Conservation (phyloP, 768 basidiomycete genomes). For the Leucosporidium yakuticum region DNA sequence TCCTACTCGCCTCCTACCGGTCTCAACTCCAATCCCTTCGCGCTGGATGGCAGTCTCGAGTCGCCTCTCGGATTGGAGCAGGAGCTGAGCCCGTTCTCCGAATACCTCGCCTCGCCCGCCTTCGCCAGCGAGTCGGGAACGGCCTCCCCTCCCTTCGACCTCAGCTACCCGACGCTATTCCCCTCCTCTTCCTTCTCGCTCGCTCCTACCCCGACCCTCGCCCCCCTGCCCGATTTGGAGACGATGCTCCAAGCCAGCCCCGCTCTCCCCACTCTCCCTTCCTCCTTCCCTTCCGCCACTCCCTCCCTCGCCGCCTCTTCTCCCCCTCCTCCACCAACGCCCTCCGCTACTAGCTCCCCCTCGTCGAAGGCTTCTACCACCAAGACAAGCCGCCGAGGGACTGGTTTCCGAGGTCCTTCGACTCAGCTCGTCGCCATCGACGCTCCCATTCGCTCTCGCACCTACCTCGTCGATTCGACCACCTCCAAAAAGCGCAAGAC, state of each 20-base stretch:
- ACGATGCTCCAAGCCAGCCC: no score
- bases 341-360: background rate
- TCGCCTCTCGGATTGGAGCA: background rate
- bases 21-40: background rate
- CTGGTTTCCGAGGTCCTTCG: constrained; percentile 13
- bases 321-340: background rate
- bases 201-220: background rate
- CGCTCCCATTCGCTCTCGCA: constrained; percentile 72
- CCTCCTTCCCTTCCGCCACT: background rate
- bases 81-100: background rate
- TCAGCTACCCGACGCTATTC: background rate
- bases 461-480: constrained; percentile 63
- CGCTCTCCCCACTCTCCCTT: background rate
- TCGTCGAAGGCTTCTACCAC: background rate
- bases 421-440: constrained; percentile 53
- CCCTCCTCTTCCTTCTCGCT: background rate
- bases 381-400: background rate
- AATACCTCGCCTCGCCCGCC: background rate
- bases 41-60: background rate
- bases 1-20: no score
- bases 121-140: background rate
- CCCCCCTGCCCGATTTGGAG: no score
- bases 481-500: constrained; percentile 66
- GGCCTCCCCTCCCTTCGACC: background rate
- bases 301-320: background rate